Conservation (phyloP, 208 protist species). For the Entamoeba invadens region DNA sequence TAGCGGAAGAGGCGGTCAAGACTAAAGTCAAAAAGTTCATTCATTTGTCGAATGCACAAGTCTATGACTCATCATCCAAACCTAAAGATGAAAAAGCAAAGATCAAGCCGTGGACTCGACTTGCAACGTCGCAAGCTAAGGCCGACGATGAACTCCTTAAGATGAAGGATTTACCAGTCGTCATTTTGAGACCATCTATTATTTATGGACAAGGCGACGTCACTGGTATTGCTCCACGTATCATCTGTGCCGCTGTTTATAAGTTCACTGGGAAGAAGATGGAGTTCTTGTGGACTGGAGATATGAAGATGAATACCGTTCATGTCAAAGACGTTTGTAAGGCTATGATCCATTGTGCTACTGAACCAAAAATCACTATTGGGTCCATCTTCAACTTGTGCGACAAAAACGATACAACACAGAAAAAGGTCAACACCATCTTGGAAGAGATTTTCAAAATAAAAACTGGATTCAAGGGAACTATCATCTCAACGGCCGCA, state of each 20-base stretch:
- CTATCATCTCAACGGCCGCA: constrained; percentile 51
- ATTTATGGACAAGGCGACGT: constrained; percentile 66
- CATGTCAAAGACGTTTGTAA: constrained; percentile 63
- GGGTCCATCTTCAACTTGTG: constrained; percentile 60
- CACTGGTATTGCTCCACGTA: constrained; percentile 54
- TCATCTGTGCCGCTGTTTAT: constrained; percentile 64
- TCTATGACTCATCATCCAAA: constrained; percentile 57
- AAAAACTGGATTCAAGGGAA: constrained; percentile 55
- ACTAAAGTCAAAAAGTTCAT: constrained; percentile 53
- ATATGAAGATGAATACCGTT: constrained; percentile 65
- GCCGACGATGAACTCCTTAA: constrained; percentile 51
- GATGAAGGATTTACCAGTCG: constrained; percentile 43
- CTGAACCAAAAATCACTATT: neutral
- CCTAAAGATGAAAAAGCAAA: constrained; percentile 43
- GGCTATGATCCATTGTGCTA: constrained; percentile 53
- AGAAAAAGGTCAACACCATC: constrained; percentile 56
- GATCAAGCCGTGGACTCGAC: constrained; percentile 55
- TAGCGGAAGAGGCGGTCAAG: constrained; percentile 47
- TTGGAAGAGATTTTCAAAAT: constrained; percentile 60
- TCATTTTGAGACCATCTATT: constrained; percentile 62
- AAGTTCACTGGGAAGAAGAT: constrained; percentile 56
- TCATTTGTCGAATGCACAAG: constrained; percentile 63
- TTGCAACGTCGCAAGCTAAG: constrained; percentile 53
- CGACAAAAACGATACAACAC: constrained; percentile 62
- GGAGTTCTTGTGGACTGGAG: constrained; percentile 62